Base-by-base conservation (phyloP, 2,329 filamentous ascomycete genomes). In the Aureobasidium sp. region DNA sequence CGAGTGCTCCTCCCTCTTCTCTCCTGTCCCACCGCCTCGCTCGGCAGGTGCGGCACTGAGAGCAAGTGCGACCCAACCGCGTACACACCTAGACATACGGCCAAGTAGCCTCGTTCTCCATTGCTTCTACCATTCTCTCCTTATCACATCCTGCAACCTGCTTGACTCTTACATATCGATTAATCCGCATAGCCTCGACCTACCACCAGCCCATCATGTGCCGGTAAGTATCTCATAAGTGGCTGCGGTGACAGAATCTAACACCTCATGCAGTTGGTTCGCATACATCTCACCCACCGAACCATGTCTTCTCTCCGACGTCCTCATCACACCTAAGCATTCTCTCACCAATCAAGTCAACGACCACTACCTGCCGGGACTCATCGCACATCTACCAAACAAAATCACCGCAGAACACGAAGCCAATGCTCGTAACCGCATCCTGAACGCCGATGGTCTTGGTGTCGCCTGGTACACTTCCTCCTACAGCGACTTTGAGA, bases 391-490 rank as follows among this genome's bases (percentile, higher is more conserved):
- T 66, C 62, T 51, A 18, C 65, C 56, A 11, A 38, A 55, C 51
- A 73, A 80, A 50, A 71, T 71, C 8, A 77, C 77, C 0, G 79
- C 81, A 64, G 77, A 83, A 69, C 74, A 83, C 55, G 74, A 81
- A 64, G 75, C 85, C 69, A 79, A 79, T 27, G 78, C 82, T 66
- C 82, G 85, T 31, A 88, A 88, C 72, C 80, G 81, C 2, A 74
- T 87, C 33, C 79, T 85, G 73, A 87, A 87, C 71, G 82, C 87
- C 72, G 85, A 88, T 70, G 85, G 85, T 40, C 76, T 86, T 15
- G 85, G 85, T n/a, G 74, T 87, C 63, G 82, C 82, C 27, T 87
- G 84, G 84, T 87, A 87, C 72, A 85, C 83, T 0, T 69, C 75
- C n/a, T 75, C 78, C 13, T 75, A 76, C n/a, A 75, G 80, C 2